phyloP scores from a whole-genome alignment of 148 eudicot genomes.

The Selenicereus undatus region DNA sequence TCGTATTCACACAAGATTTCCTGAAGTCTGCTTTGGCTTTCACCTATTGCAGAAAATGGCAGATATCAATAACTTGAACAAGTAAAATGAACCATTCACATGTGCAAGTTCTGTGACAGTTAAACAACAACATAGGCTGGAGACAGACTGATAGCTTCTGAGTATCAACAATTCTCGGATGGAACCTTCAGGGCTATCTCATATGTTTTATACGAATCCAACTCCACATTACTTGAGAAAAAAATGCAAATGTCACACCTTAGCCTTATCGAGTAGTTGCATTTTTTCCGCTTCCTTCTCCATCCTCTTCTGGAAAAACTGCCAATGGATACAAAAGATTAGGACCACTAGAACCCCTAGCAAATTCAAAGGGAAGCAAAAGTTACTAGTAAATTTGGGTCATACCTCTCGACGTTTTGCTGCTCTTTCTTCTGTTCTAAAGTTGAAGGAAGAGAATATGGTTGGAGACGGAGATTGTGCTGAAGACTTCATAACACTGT shows the following conservation, averaged over 20 bases:
- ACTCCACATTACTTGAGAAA: background rate
- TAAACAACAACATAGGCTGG: background rate
- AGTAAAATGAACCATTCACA: background rate
- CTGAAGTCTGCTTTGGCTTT: conserved; percentile 23
- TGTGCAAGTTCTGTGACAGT: no score
- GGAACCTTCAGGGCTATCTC: no score
- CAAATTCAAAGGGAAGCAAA: background rate
- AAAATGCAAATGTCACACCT: conserved; percentile 35
- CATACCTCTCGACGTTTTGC: conserved; percentile 73
- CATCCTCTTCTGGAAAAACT: conserved; percentile 62
- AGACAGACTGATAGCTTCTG: background rate
- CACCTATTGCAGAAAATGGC: conserved; percentile 13
- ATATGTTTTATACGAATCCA: no score
- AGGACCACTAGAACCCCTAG: background rate
- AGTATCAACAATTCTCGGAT: no score
- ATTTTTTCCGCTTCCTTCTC: conserved; percentile 49
- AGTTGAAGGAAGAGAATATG: conserved; percentile 50
- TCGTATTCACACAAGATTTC: conserved; percentile 23
- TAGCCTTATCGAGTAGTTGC: conserved; percentile 38
- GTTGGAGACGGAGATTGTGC: conserved; percentile 40
- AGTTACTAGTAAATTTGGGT: background rate
- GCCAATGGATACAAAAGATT: conserved; percentile 10
- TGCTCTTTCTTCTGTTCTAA: conserved; percentile 80
- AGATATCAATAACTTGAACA: conserved; percentile 4
- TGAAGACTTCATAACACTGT: conserved; percentile 43